Base-by-base conservation (phyloP, 371 early-diverging fungal genomes). In the Apophysomyces trapeziformis region DNA sequence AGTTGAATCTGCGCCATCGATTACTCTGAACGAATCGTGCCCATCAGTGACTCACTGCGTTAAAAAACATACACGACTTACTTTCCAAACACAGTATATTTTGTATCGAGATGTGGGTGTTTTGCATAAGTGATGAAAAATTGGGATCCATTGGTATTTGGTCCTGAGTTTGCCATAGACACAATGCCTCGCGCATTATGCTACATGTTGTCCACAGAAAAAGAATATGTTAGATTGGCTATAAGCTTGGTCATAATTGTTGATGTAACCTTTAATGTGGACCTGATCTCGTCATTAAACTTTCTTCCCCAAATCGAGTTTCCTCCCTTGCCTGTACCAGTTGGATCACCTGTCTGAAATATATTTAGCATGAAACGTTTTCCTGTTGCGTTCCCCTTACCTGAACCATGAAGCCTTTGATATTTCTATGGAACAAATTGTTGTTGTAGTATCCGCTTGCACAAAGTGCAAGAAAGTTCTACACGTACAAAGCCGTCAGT, bases 391-490 rank as follows among this genome's bases (percentile, higher is more conserved):
- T 41, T 41, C 5, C 13, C 35, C 46, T 66, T 77, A 89, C 87
- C 83, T 95, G 97, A 32, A 96, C 90, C 86, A 95, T 94, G 68
- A 94, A 95, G 3, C 93, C 95, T 65, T 88, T 89, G 65, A 96
- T 93, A 72, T 95, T 95, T 61, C 93, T 75, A 71, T 96, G 96
- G 68, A 97, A 91, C 32, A 91, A 68, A 64, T 85, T 88, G 67
- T 89, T 89, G 75, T 96, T 90, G 73, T 98, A 98, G 73, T 96
- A 98, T 16, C 93, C 94, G 66, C 88, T 89, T 36, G 96, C 97
- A 67, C 96, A 96, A 21, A 98, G 74, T 0, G 98, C 98, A 59
- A 97, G 78, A 78, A 98, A 98, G 85, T 98, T 98, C 92, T 93
- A 71, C 5, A 57, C 14, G 16, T 62, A 44, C 18, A 26, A 62